Base-by-base conservation (phyloP, 257 asterid species). In the Haberlea rhodopensis region DNA sequence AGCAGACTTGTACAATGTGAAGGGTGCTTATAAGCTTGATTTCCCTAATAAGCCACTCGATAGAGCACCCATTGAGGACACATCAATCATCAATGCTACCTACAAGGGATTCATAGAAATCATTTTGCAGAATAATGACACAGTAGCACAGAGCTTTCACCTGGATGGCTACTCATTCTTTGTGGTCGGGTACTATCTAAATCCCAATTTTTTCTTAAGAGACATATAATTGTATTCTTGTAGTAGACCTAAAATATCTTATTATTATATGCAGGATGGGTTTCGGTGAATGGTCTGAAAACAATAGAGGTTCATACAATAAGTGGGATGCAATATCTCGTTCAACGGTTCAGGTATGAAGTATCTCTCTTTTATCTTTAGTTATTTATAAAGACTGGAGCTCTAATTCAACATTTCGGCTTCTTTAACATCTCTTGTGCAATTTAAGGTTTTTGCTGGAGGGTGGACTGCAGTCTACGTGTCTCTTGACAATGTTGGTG, bases 261-360 rank as follows among this genome's bases (percentile, higher is more conserved):
- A 13, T 40, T 11, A 4, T 1, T n/a, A 40, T 11, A 13, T 77
- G 62, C 92, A 92, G 97, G 66, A 92, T 92, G 99, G 99, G 87
- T 67, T 92, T 60, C 40, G 99, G 99, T 57, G 95, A 84, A 71
- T 92, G 97, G 97, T 82, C 94, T 0, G 89, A 92, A 68, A 87
- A 83, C 65, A 92, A 95, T 77, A 82, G 99, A 78, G 97, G 99
- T 31, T 87, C 97, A 11, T 92, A 92, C 85, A 92, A 92, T 77
- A 92, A 89, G 77, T 92, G 99, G 99, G 99, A 92, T 61, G 99
- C 96, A 32, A 82, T 89, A 69, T 95, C 99, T 72, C 85, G 97
- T 15, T 25, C 88, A 62, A 84, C 99, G 61, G 80, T 87, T 31
- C 99, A 92, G 91, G 99, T 92, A 76, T 19, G 48, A 40, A 21